Evolutionary conservation across 176 grass and related monocot species (phyloP).

Genomic region (Eragrostis nindensis): DNA sequence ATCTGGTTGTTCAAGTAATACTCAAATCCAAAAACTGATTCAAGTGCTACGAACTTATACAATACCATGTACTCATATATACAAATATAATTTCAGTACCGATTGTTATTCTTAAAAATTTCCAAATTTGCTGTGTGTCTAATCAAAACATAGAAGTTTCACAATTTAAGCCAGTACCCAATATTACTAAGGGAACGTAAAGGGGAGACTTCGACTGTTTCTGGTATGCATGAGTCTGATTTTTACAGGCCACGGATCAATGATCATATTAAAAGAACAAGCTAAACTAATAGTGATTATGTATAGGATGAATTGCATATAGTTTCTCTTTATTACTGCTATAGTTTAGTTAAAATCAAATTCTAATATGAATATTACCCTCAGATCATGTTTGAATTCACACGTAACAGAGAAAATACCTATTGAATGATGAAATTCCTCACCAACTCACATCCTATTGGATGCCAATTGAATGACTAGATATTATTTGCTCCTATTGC

Average conservation of each 20-base stretch:
- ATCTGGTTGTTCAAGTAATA: conserved; percentile 17
- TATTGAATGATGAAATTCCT: neutral
- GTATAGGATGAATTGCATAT: neutral
- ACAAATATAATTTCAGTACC: neutral
- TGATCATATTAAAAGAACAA: neutral
- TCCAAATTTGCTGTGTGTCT: neutral
- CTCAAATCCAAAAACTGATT: neutral
- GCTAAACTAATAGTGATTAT: neutral
- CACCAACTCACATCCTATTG: conserved; percentile 1
- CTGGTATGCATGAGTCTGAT: conserved; percentile 15
- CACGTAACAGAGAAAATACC: neutral
- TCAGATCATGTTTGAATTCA: conserved; percentile 6
- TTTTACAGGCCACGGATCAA: neutral
- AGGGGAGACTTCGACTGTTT: neutral
- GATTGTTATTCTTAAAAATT: neutral
- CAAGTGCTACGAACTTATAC: conserved; percentile 13
- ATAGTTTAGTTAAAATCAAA: neutral
- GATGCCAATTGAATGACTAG: conserved; percentile 3
- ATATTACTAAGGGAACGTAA: conserved; percentile 1
- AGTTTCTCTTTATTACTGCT: neutral
- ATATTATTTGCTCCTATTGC: conserved; percentile 1
- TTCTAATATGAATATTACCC: neutral
- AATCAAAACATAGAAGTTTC: neutral
- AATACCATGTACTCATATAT: conserved; percentile 3
- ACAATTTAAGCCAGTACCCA: neutral